Evolutionary conservation across 2,329 filamentous ascomycete genomes (phyloP), one percentile per base, ranked within the genome.

Genomic region (Trichoderma sp.): DNA sequence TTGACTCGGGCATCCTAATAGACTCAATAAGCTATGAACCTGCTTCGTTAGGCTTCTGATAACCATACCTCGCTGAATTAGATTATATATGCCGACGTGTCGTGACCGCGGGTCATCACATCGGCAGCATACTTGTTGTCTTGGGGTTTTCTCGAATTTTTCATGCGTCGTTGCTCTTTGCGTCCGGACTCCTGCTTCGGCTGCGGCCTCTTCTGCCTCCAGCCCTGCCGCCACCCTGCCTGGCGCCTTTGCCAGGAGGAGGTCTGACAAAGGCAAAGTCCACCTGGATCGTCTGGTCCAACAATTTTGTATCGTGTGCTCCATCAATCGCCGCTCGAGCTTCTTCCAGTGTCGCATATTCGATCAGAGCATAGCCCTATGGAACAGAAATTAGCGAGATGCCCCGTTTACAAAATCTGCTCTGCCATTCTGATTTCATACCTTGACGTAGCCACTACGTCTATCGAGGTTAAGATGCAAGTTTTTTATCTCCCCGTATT

Each of bases 401-500:
- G 30, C 21, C 28, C 28, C 43, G 24, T 34, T 5, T 49, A 37
- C 32, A 39, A 24, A 46, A n/a, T 21, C 13, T 18, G 24, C 8
- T 8, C 58, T 28, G 30, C 30, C 26, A 32, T 14, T 10, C 26
- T 14, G 46, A 46, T 24, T 7, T 60, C 77, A 52, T 72, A 92
- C 92, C 90, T 96, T 96, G 74, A 95, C 92, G 76, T 95, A 96
- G 77, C 92, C 92, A 71, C 91, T 95, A 75, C 93, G 85, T 66
- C 92, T 85, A 78, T 96, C 92, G 71, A 96, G 82, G 77, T 96
- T 96, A 77, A 96, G 81, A 76, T 96, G 92, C 77, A 95, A 78
- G 77, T 96, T 96, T 85, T 94, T 94, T 76, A 96, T 93, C 81
- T 95, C 91, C 74, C 93, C 93, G 76, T 87, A 96, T 75, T 96